Base-by-base conservation (phyloP, 2,329 filamentous ascomycete genomes). In the Trichoderma endophyticum region DNA sequence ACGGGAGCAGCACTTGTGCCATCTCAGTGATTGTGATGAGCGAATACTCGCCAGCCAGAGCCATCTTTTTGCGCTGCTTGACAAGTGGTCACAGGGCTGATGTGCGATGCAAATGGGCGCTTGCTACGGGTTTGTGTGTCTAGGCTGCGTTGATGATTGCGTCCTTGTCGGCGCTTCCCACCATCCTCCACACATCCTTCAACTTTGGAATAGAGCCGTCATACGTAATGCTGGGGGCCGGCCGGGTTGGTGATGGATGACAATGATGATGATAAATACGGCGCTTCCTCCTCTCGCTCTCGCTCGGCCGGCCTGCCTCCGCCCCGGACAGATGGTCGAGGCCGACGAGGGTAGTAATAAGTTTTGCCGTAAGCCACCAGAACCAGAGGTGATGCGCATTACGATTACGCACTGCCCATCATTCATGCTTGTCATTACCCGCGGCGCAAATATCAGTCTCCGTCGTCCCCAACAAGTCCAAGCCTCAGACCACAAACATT, bases 31-130 rank as follows among this genome's bases (percentile, higher is more conserved):
- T 48, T 39, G 59, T 54, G 60, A 70, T 68, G 65, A 36, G 59
- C 30, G 43, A 36, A 63, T 56, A 56, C 26, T 43, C 32, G 43
- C 62, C 21, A 26, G 48, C 30, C 18, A 57, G 54, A 36, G 24
- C 26, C 24, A 39, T 39, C 32, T 34, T 39, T 6, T 48, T 60
- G 56, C 59, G 68, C 21, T 63, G 21, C 39, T 70, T 30, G 68
- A 39, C 39, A 54, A 24, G 51, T 70, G 71, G 71, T 72, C 71
- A 72, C 71, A 72, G 66, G 71, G 66, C 54, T 48, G 67, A 32
- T 59, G 32, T 48, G 36, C 43, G 59, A 70, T 63, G 15, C 60
- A 64, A 43, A 70, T 64, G 57, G 66, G 68, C 60, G 68, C 68
- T 63, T 70, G 59, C n/a, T 4, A 54, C 43, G 30, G 34, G 36